phyloP scores from a whole-genome alignment of 139 green algal species.

The Micractinium sp. region DNA sequence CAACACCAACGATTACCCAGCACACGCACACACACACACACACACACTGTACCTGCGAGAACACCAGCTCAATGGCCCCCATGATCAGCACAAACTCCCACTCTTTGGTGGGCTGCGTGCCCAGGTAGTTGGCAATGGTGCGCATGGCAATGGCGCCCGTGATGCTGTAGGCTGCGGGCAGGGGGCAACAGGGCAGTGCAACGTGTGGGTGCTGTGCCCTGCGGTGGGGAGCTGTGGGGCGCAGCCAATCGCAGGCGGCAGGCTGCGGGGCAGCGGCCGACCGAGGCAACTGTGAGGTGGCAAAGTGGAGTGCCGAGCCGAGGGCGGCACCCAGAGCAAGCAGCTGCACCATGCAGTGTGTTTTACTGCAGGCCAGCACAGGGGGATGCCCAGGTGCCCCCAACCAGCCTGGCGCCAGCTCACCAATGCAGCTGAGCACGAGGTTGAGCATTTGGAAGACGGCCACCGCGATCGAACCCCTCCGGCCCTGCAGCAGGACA shows the following conservation, averaged over 20 bases:
- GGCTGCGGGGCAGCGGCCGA: too few species aligned
- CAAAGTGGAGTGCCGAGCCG: too few species aligned
- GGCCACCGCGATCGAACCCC: slow-evolving; percentile 18
- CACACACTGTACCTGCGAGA: slow-evolving; percentile 26
- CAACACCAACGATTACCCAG: too few species aligned
- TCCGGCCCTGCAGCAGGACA: slow-evolving; percentile 31
- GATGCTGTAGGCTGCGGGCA: slow-evolving; percentile 1
- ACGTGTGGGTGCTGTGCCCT: too few species aligned
- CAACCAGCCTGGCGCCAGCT: too few species aligned
- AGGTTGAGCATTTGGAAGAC: slow-evolving; percentile 60
- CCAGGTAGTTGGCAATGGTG: background rate
- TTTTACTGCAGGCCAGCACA: background rate
- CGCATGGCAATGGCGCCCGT: slow-evolving; percentile 11
- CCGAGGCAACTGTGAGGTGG: too few species aligned
- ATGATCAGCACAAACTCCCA: slow-evolving; percentile 40
- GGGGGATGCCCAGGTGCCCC: background rate
- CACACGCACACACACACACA: too few species aligned
- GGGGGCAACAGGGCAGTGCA: background rate
- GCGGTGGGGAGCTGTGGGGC: too few species aligned
- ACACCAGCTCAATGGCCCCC: slow-evolving; percentile 33
- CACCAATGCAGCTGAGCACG: slow-evolving; percentile 52
- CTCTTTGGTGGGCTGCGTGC: background rate
- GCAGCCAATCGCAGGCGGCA: too few species aligned
- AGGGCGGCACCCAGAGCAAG: too few species aligned
- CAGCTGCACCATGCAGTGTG: background rate